Conservation (phyloP, 805 yeast species). For the Ogataea nitratoaversa region DNA sequence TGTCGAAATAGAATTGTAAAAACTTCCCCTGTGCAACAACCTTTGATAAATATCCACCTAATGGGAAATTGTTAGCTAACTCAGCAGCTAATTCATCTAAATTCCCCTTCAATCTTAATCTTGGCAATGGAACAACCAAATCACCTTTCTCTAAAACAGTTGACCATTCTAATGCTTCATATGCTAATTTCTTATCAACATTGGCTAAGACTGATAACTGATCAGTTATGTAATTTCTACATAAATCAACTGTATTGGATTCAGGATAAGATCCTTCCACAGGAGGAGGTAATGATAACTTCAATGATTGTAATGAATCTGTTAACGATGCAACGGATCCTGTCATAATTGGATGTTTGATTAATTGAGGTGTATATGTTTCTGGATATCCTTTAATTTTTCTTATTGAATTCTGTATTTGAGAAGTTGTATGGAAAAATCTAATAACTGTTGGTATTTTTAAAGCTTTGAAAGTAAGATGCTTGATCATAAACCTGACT, state of each 20-base stretch:
- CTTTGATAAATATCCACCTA: slow-evolving; percentile 60
- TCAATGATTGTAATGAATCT: slow-evolving; percentile 21
- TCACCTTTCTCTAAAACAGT: slow-evolving; percentile 87
- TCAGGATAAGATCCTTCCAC: slow-evolving; percentile 66
- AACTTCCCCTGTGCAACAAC: slow-evolving; percentile 87
- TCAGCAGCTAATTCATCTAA: slow-evolving; percentile 70
- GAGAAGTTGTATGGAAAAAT: background rate
- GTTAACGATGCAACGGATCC: slow-evolving; percentile 23
- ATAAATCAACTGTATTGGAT: slow-evolving; percentile 76
- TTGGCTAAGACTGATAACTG: slow-evolving; percentile 72
- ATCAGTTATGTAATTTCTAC: slow-evolving; percentile 83
- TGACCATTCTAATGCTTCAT: slow-evolving; percentile 86
- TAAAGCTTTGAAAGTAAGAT: background rate
- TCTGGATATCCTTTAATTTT: slow-evolving; percentile 3
- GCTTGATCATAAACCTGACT: background rate
- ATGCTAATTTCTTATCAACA: slow-evolving; percentile 65
- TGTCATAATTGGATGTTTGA: slow-evolving; percentile 19
- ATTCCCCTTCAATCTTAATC: slow-evolving; percentile 81
- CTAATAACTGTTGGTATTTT: background rate
- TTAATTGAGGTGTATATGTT: slow-evolving; percentile 7
- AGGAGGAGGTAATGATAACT: slow-evolving; percentile 36
- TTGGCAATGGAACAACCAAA: slow-evolving; percentile 85
- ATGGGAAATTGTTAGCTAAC: slow-evolving; percentile 76
- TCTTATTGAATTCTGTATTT: background rate
- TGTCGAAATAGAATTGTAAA: slow-evolving; percentile 80